Evolutionary conservation across 1,139 yeast species (phyloP).

Genomic region (Hyphopichia pseudoburtonii): DNA sequence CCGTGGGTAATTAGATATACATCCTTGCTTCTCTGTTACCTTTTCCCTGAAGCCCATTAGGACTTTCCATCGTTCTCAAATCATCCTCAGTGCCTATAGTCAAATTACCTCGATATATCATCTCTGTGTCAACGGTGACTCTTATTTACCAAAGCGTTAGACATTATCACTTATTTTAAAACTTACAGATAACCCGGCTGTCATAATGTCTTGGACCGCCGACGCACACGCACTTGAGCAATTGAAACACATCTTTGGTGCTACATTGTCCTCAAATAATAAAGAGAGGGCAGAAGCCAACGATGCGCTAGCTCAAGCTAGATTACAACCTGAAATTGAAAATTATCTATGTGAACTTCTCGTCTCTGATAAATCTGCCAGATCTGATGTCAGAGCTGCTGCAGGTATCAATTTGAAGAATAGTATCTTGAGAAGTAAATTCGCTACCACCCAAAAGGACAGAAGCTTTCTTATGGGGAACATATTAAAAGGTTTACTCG

Average conservation of each 20-base stretch:
- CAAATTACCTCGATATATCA: no score
- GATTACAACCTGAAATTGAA: constrained; percentile 69
- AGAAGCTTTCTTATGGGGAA: constrained; percentile 60
- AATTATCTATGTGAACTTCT: constrained; percentile 75
- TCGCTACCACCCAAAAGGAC: constrained; percentile 27
- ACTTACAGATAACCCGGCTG: no score
- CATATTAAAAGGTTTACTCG: constrained; percentile 68
- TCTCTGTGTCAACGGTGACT: no score
- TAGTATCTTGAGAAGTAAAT: constrained; percentile 44
- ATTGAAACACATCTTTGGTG: constrained; percentile 60
- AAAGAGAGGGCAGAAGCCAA: constrained; percentile 59
- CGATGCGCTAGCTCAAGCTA: constrained; percentile 68
- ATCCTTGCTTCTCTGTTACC: no score
- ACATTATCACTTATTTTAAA: no score
- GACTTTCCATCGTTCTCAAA: no score
- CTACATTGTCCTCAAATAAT: constrained; percentile 62
- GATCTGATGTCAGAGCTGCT: constrained; percentile 72
- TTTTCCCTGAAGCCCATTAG: no score
- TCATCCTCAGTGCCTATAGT: no score
- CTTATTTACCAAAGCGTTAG: no score
- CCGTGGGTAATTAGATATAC: no score
- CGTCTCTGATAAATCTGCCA: constrained; percentile 47
- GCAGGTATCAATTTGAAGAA: constrained; percentile 88
- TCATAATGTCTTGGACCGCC: constrained; percentile 54
- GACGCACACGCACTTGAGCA: constrained; percentile 61